Evolutionary conservation across 2,329 filamentous ascomycete species (phyloP).

Genomic region (Colletotrichum tabaci): DNA sequence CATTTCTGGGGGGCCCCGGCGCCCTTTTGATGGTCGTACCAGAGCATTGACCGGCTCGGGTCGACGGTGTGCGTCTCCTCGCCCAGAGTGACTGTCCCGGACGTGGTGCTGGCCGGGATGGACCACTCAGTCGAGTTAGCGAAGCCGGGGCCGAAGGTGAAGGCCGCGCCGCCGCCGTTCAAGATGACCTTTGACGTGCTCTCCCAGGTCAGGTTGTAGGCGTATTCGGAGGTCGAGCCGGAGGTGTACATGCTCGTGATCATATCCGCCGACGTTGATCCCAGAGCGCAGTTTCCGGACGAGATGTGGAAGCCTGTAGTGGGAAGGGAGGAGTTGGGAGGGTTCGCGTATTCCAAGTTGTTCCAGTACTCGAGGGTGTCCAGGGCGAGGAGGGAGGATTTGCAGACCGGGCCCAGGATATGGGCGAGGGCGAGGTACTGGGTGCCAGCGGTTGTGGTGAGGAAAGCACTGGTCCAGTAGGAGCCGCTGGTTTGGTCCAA

Average conservation of each 20-base stretch:
- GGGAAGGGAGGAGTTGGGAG: not conserved
- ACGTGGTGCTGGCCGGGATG: not conserved
- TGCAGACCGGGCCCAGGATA: slow-evolving; percentile 8
- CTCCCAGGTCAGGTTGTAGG: not conserved
- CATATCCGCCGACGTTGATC: not conserved
- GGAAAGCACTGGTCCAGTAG: slow-evolving; percentile 6
- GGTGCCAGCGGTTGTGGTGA: slow-evolving; percentile 1
- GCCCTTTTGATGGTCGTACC: slow-evolving; percentile 12
- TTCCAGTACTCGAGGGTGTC: slow-evolving; percentile 5
- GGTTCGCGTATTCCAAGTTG: not conserved
- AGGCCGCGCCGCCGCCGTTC: not conserved
- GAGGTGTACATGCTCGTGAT: not conserved
- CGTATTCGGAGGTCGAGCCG: not conserved
- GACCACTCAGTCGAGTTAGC: slow-evolving; percentile 15
- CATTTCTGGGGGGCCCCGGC: slow-evolving; percentile 14
- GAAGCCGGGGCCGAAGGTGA: slow-evolving; percentile 1
- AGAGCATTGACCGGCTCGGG: slow-evolving; percentile 1
- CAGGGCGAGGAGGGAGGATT: slow-evolving; percentile 9
- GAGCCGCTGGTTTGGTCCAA: not conserved
- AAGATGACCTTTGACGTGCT: slow-evolving; percentile 11
- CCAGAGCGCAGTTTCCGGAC: not conserved
- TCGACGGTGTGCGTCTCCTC: slow-evolving; percentile 6
- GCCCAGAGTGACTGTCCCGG: not conserved
- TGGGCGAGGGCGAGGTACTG: slow-evolving; percentile 14
- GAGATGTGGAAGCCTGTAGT: not conserved